Percentiles rank a stretch among this genome's conserved stretches.
Evolutionary conservation across 1,139 yeast genomes (phyloP).

Genomic region (Candida buenavistaensis): DNA sequence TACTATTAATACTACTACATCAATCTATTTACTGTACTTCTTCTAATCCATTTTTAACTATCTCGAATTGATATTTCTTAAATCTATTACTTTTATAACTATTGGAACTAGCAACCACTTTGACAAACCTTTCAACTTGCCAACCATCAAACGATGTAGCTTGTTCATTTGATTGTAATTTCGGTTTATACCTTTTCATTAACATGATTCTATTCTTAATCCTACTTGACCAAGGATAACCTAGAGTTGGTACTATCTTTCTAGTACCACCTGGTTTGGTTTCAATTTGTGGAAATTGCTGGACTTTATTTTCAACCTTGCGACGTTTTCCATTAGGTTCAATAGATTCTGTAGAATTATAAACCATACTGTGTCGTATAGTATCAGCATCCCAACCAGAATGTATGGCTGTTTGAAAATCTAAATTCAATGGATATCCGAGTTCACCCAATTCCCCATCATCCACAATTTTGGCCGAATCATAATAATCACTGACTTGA

Average conservation of each 20-base stretch:
- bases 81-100: constrained; percentile 11
- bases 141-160: constrained; percentile 22
- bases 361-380: constrained; percentile 10
- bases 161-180: constrained; percentile 8
- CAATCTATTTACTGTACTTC: constrained; percentile 5
- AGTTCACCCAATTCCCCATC: constrained; percentile 15
- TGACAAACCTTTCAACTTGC: constrained; percentile 29
- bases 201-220: constrained; percentile 32
- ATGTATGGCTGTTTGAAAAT: constrained; percentile 71
- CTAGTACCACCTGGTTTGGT: constrained; percentile 19
- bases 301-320: too few species aligned
- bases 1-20: too few species aligned
- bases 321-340: too few species aligned
- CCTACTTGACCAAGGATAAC: constrained; percentile 41
- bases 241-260: constrained; percentile 38
- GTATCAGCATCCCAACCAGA: constrained; percentile 65
- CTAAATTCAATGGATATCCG: constrained; percentile 46
- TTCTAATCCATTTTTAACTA: constrained; percentile 17
- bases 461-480: constrained; percentile 18
- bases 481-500: constrained; percentile 67
- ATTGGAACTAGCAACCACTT: constrained; percentile 22
- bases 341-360: too few species aligned
- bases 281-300: too few species aligned
- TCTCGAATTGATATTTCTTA: constrained; percentile 17
- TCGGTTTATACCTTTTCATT: constrained; percentile 35